Conservation (phyloP, 306 rosid genomes). For the Gynostemma pentaphyllum region DNA sequence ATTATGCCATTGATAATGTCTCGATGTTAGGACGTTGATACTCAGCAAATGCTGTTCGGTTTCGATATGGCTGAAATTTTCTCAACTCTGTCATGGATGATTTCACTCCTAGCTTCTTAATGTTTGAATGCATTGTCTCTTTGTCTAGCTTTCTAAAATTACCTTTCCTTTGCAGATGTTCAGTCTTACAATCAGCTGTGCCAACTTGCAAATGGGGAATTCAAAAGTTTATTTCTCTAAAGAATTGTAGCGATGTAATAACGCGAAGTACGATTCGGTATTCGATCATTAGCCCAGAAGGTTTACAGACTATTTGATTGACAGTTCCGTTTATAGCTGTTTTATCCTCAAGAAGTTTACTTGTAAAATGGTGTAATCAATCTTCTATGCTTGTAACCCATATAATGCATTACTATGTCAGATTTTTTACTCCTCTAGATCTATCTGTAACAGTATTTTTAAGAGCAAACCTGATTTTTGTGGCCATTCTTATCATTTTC, state of each 20-base stretch:
- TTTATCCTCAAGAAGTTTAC: not conserved
- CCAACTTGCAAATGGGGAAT: slow-evolving; percentile 79
- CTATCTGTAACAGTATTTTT: no score
- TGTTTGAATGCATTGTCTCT: not conserved
- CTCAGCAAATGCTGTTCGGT: not conserved
- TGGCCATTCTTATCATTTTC: no score
- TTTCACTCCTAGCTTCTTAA: no score
- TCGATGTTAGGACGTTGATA: not conserved
- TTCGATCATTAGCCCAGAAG: no score
- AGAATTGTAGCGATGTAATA: not conserved
- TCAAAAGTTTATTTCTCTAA: slow-evolving; percentile 64
- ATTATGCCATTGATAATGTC: not conserved
- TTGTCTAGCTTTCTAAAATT: no score
- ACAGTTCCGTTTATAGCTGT: not conserved
- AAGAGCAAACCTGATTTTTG: not conserved
- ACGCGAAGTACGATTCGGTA: not conserved
- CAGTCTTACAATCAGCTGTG: slow-evolving; percentile 66
- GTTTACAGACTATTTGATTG: not conserved
- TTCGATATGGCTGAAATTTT: not conserved
- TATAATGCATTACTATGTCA: not conserved
- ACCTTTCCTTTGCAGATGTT: slow-evolving; percentile 34
- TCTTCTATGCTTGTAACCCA: not conserved
- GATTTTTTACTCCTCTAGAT: not conserved
- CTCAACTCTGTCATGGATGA: not conserved
- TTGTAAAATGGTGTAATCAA: not conserved